Conservation (phyloP, 2,329 filamentous ascomycete species). For the Ophiostoma tasmaniense region DNA sequence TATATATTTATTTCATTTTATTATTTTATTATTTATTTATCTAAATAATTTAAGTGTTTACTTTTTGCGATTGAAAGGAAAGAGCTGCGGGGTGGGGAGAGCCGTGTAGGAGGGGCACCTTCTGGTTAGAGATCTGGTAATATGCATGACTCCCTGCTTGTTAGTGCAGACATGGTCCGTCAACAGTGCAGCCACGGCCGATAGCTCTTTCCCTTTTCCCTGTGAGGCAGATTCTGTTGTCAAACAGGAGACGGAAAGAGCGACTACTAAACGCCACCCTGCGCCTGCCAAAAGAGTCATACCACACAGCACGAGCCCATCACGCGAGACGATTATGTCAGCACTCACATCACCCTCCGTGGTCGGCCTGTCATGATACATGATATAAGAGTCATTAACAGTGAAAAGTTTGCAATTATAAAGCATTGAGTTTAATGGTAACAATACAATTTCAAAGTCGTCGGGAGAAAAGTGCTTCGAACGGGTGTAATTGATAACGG, state of each 20-base stretch:
- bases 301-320: neutral
- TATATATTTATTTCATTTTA: neutral
- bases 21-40: slow-evolving; percentile 2
- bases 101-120: neutral
- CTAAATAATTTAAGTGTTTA: neutral
- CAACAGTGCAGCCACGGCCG: neutral
- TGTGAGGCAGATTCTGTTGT: neutral
- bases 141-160: neutral
- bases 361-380: too few relatives aligned
- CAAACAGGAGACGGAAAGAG: neutral
- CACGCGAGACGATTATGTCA: neutral
- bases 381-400: neutral
- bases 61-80: neutral
- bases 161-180: neutral
- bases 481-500: neutral
- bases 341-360: neutral
- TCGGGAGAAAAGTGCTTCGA: too few relatives aligned
- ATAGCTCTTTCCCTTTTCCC: slow-evolving; percentile 1
- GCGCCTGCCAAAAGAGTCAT: neutral
- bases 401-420: too few relatives aligned
- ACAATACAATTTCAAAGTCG: too few relatives aligned
- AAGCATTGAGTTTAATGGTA: too few relatives aligned
- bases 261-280: neutral
- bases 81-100: slow-evolving; percentile 5
- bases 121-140: neutral